phyloP scores from a whole-genome alignment of 805 yeast genomes.

The Lipomyces lipofer region DNA sequence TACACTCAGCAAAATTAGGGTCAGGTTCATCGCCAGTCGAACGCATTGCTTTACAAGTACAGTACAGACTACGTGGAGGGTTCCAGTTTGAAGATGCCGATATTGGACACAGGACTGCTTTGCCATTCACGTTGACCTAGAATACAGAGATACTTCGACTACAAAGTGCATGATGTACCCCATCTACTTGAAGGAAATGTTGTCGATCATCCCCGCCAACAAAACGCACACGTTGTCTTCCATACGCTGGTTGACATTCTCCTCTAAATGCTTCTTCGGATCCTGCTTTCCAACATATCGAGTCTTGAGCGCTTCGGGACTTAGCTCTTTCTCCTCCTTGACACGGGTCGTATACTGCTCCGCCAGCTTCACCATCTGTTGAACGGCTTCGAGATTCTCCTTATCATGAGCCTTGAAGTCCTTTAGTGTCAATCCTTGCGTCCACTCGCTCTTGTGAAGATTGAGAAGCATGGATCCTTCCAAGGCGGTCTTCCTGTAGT shows the following conservation, averaged over 20 bases:
- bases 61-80: no score
- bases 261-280: slow-evolving; percentile 94
- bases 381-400: slow-evolving; percentile 68
- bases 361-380: slow-evolving; percentile 84
- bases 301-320: slow-evolving; percentile 86
- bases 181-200: slow-evolving; percentile 73
- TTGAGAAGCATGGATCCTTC: slow-evolving; percentile 94
- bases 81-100: no score
- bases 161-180: no score
- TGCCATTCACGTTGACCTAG: no score
- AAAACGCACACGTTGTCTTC: slow-evolving; percentile 89
- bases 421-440: slow-evolving; percentile 76
- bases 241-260: slow-evolving; percentile 78
- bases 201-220: slow-evolving; percentile 84
- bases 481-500: slow-evolving; percentile 85
- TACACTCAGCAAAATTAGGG: no score
- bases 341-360: slow-evolving; percentile 86
- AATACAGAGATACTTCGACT: background rate
- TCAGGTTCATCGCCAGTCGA: no score
- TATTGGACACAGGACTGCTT: no score
- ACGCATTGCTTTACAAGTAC: no score
- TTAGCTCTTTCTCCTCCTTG: slow-evolving; percentile 84
- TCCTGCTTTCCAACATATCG: slow-evolving; percentile 98
- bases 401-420: slow-evolving; percentile 79
- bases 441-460: slow-evolving; percentile 94